Base-by-base conservation (phyloP, 257 asterid genomes). In the Fraxinus cuspidata region DNA sequence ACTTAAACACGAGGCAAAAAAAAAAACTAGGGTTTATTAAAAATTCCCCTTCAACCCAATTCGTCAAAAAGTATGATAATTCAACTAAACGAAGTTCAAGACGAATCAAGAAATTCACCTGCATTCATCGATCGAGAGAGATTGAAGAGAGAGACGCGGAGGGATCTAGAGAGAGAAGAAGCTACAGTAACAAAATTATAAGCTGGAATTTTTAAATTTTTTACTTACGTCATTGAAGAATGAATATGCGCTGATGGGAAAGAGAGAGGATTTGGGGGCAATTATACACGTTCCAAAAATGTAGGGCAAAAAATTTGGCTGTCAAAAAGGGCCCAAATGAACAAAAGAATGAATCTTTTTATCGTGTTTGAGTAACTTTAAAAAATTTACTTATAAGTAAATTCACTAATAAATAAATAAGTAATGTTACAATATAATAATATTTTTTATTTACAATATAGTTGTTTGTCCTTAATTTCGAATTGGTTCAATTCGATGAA, bases 21-120 rank as follows among this genome's bases (percentile, higher is more conserved):
- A 75, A 71, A 51, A 79, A 42, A 80, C 87, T 85, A 89, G 93
- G 96, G 69, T 86, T 90, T 88, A 83, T 85, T 71, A 72, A 66
- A 72, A 78, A 75, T 71, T 51, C 77, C 64, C 79, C 35, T 28
- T 38, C 29, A 12, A 53, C 29, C 70, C 74, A 84, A 85, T 67
- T 79, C 58, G 3, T 63, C 69, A 63, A 25, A 19, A 63, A 9
- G 4, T 9, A 23, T 12, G 69, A 10, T 12, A 63, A 63, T 25
- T 27, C 35, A 70, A 82, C 63, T 35, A 32, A 65, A 77, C 19
- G 25, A 77, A 79, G 78, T 76, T 42, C 19, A 25, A 65, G 53
- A 77, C 51, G 76, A 72, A 75, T 27, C 40, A 13, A 80, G 25
- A 60, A 75, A 38, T 73, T 80, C 37, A 86, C 90, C 92, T 77